Base-by-base conservation (phyloP, 2,329 filamentous ascomycete species). In the Fusarium keratoplasticum region DNA sequence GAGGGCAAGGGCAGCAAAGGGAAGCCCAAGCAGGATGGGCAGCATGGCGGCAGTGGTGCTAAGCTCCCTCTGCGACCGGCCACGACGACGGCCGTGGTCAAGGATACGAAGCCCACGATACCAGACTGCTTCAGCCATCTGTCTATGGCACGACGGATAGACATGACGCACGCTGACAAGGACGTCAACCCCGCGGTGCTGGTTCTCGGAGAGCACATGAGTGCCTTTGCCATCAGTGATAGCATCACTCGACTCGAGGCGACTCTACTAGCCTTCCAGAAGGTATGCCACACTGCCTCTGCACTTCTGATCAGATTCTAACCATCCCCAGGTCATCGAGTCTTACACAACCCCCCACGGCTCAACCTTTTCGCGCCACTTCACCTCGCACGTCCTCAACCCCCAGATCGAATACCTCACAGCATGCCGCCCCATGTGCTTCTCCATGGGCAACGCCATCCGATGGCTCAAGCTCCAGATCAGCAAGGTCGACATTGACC, bases 391-490 rank as follows among this genome's bases (percentile, higher is more conserved):
- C 83, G 92, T 95, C 73, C 91, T 99, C 69, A 96, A 95, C 79
- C 94, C 95, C 40, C 96, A 99, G 83, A 98, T 99, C 80, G 95
- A 97, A 74, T 98, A 97, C 80, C 89, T 99, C 70, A 94, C 94
- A 69, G 95, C 95, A 76, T 98, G 95, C 80, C 92, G 96, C n/a
- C 95, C 96, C 36, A 94, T 99, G 84, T 97, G 94, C 75, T 96
- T 98, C 83, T 95, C 94, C 71, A 98, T 98, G 92, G 96, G 96
- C 70, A 99, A 98, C 82, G 95, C 95, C 38, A 97, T 99, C 80
- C 91, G 96, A 64, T 96, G 95, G 88, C 89, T 99, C 59, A 99
- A 99, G 86, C 90, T 98, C 57, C 91, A 95, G 79, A 96, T 99
- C 80, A 93, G 94, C 78, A 95, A 95, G 77, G 92, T 98, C 67